These are phyloP conservation scores for Yamadazyma oceani DNA, from an alignment of 1,139 yeast genomes.

Conservation along the genomic window DNA sequence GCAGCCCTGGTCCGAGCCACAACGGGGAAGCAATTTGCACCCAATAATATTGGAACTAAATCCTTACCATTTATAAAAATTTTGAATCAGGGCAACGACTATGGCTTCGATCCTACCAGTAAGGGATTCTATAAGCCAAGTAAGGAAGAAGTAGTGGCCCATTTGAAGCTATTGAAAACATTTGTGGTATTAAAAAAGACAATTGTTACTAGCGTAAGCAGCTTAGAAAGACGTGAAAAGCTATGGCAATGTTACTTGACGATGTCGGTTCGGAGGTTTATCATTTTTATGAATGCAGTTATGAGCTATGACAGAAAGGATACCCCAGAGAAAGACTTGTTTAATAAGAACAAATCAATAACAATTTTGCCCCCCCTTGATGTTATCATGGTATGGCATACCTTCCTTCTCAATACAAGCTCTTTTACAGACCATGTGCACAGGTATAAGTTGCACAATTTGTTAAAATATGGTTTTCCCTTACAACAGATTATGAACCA, in stretches of 20 bases:
- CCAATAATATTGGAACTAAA: background rate
- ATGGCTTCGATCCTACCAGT: background rate
- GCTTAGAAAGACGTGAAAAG: conserved; percentile 15
- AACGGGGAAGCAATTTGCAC: too few relatives aligned
- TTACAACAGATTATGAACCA: conserved; percentile 3
- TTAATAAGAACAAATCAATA: conserved; percentile 6
- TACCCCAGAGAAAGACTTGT: conserved; percentile 1
- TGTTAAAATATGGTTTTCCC: conserved; percentile 29
- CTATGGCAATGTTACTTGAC: conserved; percentile 33
- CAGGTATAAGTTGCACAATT: conserved; percentile 22
- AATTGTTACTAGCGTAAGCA: conserved; percentile 10
- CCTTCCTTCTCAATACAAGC: conserved; percentile 19
- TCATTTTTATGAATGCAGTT: conserved; percentile 25
- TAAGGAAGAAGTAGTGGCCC: conserved; percentile 26
- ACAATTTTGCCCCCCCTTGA: conserved; percentile 29
- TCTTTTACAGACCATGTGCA: conserved; percentile 28
- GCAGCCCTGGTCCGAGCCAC: too few relatives aligned
- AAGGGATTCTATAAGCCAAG: conserved; percentile 7
- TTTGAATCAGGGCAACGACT: background rate
- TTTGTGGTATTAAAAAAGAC: conserved; percentile 24
- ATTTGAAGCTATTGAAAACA: conserved; percentile 32
- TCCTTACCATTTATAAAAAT: background rate
- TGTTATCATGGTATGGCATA: conserved; percentile 42
- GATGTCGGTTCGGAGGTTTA: conserved; percentile 31
- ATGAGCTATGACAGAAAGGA: conserved; percentile 5